Evolutionary conservation across 345 rosid genomes (phyloP), one percentile per base, ranked within the genome.

Genomic region (Citrus glauca): DNA sequence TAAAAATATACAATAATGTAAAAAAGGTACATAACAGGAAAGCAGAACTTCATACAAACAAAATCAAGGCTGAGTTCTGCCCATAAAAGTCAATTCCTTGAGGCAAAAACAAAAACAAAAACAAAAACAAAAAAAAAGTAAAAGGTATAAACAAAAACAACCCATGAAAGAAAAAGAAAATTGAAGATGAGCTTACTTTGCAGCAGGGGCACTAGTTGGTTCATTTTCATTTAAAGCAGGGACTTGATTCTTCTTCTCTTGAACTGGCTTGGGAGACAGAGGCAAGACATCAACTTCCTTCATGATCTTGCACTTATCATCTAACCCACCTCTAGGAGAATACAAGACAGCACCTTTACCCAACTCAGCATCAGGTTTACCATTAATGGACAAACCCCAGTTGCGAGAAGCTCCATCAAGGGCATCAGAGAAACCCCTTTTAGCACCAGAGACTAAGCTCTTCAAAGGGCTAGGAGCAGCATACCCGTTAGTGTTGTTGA

Each of bases 371-470:
- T 90, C 87, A 82, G 89, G 83, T 79, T 83, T 84, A 74, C 77
- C 77, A 69, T 66, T 73, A 20, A 78, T 81, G 45, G 89, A 67
- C 81, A 90, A 81, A 81, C 74, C 88, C 91, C 93, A 84, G 35
- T 82, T 87, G 24, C 76, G 84, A 75, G 81, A 68, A 57, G 81
- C 70, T 61, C 78, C 89, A 71, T 84, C 83, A 84, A 86, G 81
- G 86, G 89, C 90, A 81, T 89, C 91, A n/a, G 89, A 86, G 82
- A 91, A 91, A 53, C 84, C 93, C 78, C 93, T 88, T 79, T 91
- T 91, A 70, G 91, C 87, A 28, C 93, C 95, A 50, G 92, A 88
- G 30, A 87, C 86, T 6, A 84, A 72, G 76, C 67, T 83, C 86
- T 86, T 87, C 42, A 78, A 45, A 17, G 89, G 84, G 82, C 67